Conservation (phyloP, 495 filamentous ascomycete species). For the Penicillium turbatum region DNA sequence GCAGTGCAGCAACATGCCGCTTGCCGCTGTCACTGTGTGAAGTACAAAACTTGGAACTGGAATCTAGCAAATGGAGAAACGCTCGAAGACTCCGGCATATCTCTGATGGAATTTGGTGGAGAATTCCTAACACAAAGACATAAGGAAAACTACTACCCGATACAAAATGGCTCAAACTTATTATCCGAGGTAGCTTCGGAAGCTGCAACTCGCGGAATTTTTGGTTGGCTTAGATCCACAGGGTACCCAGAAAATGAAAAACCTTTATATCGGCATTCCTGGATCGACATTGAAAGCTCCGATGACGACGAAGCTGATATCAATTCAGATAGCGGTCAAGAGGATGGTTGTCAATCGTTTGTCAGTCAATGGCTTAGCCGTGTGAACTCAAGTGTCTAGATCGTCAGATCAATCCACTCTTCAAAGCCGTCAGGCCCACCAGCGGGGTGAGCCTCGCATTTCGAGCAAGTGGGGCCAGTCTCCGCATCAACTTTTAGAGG, state of each 20-base stretch:
- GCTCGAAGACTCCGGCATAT: conserved; percentile 8
- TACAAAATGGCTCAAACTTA: neutral
- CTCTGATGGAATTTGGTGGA: neutral
- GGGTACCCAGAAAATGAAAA: conserved; percentile 19
- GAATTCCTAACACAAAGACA: neutral
- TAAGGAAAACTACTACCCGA: neutral
- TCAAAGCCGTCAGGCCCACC: neutral
- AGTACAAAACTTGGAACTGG: conserved; percentile 28
- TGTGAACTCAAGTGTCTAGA: neutral
- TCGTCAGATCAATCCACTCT: conserved; percentile 6
- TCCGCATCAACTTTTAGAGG: too few species aligned
- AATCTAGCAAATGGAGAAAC: conserved; percentile 12
- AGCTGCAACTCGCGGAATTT: conserved; percentile 20
- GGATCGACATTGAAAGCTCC: conserved; percentile 25
- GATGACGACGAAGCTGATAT: conserved; percentile 19
- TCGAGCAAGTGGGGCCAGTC: neutral
- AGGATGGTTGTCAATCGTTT: neutral
- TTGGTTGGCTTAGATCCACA: conserved; percentile 15
- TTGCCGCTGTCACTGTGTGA: conserved; percentile 22
- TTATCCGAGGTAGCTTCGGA: conserved; percentile 13
- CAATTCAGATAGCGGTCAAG: conserved; percentile 6
- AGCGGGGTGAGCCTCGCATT: neutral
- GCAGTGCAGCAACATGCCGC: conserved; percentile 23
- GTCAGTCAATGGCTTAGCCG: too few species aligned
- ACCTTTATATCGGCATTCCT: conserved; percentile 29